Conservation (phyloP, 2,329 filamentous ascomycete genomes). For the Ceratocystis destructans region DNA sequence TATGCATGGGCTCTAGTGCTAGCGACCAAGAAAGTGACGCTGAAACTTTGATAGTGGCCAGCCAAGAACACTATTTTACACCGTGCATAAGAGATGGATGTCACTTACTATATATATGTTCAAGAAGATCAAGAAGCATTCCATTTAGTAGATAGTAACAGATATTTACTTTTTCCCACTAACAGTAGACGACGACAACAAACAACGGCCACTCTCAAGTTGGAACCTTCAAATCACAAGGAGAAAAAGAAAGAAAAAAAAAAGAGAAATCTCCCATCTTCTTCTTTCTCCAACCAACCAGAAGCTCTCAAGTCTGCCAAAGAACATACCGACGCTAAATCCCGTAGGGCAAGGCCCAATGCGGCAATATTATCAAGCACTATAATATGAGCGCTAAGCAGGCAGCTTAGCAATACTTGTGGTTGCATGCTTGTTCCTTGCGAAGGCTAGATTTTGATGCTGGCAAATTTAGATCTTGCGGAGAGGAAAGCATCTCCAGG, state of each 20-base stretch:
- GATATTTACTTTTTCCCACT: too few relatives aligned
- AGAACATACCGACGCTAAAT: background rate
- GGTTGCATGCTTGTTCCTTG: too few relatives aligned
- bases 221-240: background rate
- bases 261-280: background rate
- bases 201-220: background rate
- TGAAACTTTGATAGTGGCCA: slow-evolving; percentile 20
- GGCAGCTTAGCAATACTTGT: background rate
- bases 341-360: background rate
- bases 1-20: slow-evolving; percentile 64
- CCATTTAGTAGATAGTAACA: too few relatives aligned
- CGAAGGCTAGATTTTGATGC: background rate
- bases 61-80: slow-evolving; percentile 6
- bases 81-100: slow-evolving; percentile 21
- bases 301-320: background rate
- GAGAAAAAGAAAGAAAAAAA: background rate
- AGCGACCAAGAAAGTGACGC: slow-evolving; percentile 26
- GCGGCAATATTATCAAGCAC: background rate
- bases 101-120: background rate
- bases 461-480: background rate
- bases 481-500: background rate
- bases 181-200: background rate
- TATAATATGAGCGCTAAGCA: background rate
- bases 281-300: background rate
- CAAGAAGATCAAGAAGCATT: background rate